These are phyloP conservation scores for Fusarium circinatum DNA, from an alignment of 2,329 filamentous ascomycete species.

Conservation along the genomic window DNA sequence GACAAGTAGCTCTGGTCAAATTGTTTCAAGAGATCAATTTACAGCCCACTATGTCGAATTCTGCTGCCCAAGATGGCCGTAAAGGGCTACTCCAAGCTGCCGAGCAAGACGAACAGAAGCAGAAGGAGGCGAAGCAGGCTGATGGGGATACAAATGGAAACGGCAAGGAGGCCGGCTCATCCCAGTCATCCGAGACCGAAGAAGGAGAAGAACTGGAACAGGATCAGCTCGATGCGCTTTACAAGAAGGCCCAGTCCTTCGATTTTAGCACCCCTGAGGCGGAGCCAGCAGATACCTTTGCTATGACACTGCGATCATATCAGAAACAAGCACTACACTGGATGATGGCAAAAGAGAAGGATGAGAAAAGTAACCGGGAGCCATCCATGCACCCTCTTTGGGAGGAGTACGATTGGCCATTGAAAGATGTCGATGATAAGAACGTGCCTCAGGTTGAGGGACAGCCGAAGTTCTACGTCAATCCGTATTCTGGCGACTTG, in stretches of 20 bases:
- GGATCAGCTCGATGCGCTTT: slow-evolving; percentile 92
- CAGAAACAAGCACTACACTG: slow-evolving; percentile 95
- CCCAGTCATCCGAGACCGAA: slow-evolving; percentile 74
- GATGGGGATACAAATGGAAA: slow-evolving; percentile 7
- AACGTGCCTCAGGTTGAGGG: slow-evolving; percentile 72
- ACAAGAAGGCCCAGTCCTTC: slow-evolving; percentile 96
- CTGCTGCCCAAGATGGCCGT: slow-evolving; percentile 82
- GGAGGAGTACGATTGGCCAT: slow-evolving; percentile 94
- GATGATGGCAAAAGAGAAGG: slow-evolving; percentile 95
- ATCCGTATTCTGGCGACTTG: slow-evolving; percentile 94
- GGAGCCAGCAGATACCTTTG: slow-evolving; percentile 84
- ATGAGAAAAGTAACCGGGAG: slow-evolving; percentile 76
- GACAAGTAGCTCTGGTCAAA: slow-evolving; percentile 88
- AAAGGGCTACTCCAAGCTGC: slow-evolving; percentile 87
- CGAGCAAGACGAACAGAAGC: slow-evolving; percentile 83
- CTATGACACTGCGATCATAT: slow-evolving; percentile 86
- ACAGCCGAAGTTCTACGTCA: slow-evolving; percentile 87
- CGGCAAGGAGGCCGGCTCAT: slow-evolving; percentile 55
- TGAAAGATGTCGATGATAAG: slow-evolving; percentile 86
- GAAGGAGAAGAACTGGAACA: slow-evolving; percentile 93
- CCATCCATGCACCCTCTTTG: slow-evolving; percentile 95
- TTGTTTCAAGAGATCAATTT: slow-evolving; percentile 91
- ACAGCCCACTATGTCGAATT: slow-evolving; percentile 78
- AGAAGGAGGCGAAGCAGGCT: slow-evolving; percentile 60
- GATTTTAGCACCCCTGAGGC: slow-evolving; percentile 92